Base-by-base conservation (phyloP, 768 basidiomycete species). In the Lentinula raphanica region DNA sequence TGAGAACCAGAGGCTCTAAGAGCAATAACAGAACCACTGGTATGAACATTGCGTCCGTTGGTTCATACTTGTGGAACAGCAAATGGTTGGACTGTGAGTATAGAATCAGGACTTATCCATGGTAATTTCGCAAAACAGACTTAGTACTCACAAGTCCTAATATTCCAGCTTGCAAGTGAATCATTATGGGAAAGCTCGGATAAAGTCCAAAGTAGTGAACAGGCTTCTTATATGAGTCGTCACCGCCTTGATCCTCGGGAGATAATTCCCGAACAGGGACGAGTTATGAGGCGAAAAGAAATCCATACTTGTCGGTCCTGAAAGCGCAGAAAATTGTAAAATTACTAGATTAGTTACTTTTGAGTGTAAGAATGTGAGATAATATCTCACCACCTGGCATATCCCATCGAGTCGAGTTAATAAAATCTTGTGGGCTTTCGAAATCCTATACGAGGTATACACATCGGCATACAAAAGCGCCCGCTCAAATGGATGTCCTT, bases 31-130 rank as follows among this genome's bases (percentile, higher is more conserved):
- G 39, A 19, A 56, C n/a, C n/a, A 42, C 5, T 29, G 28, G 54
- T n/a, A 15, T 17, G 32, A 46, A 42, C 8, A 23, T 19, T 15
- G 54, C 39, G 12, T 56, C 44, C 21, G 54, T 56, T 4, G 54
- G 54, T 23, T 56, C 54, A 35, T 56, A 56, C 23, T 56, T 56
- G 25, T 56, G 54, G 17, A 56, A 56, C 8, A 56, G 12, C 17
- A 42, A 21, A 46, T 56, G 54, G 25, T 42, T 56, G n/a, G 40
- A 40, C 54, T 56, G 25, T 54, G 3, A 12, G 19, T 8, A n/a
- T 13, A 12, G 40, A 15, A 36, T 23, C 23, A 53, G 23, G 19
- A 27, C 11, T 38, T 15, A 36, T 48, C 13, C 25, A 23, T 45
- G n/a, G 44, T 45, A 5, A 7, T 23, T 27, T 5, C 15, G 11